A percentile compares a stretch with the other conserved stretches of the same genome.
Evolutionary conservation across 441 rosid genomes (phyloP).

Genomic region (Gossypium trilobum): DNA sequence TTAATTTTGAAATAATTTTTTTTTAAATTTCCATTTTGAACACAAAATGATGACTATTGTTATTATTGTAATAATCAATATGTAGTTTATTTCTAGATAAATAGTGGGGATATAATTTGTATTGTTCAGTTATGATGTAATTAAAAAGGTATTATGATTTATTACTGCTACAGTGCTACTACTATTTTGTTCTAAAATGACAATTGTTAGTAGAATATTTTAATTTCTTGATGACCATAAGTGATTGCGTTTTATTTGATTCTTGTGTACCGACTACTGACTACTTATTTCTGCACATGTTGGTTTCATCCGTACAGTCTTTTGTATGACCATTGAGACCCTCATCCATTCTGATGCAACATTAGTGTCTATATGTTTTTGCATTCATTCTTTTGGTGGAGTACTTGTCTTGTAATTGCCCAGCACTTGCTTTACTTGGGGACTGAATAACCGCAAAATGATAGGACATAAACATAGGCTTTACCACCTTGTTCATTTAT

Average conservation of each 20-base stretch:
- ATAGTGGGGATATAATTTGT: background rate
- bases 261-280: background rate
- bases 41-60: background rate
- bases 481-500: background rate
- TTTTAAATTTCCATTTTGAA: background rate
- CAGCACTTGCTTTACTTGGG: background rate
- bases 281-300: background rate
- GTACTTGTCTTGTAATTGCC: background rate
- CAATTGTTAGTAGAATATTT: background rate
- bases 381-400: background rate
- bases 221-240: background rate
- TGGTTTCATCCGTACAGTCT: background rate
- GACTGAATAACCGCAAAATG: background rate
- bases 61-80: background rate
- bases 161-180: background rate
- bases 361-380: background rate
- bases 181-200: background rate
- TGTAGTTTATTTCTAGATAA: background rate
- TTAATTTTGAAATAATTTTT: background rate
- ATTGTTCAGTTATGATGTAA: background rate
- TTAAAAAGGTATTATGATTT: background rate
- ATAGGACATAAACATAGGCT: background rate
- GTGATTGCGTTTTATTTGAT: background rate
- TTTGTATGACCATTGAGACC: background rate
- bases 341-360: background rate